phyloP scores from a whole-genome alignment of 345 rosid species.

The Corymbia maculata region DNA sequence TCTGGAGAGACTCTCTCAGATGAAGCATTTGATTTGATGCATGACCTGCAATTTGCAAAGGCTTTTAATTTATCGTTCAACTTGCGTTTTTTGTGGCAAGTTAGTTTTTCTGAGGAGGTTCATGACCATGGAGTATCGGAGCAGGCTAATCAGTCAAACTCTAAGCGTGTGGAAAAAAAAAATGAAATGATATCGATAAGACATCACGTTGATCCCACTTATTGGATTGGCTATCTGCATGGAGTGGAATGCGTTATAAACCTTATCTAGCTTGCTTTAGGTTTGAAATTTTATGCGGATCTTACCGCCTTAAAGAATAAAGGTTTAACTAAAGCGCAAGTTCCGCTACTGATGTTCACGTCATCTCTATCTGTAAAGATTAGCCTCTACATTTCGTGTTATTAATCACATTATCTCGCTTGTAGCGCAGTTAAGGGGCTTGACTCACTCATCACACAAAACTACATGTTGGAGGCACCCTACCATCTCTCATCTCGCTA shows the following conservation, averaged over 20 bases:
- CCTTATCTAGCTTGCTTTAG: not conserved
- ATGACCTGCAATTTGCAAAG: not conserved
- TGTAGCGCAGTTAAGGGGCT: constrained; percentile 77
- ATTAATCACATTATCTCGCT: not conserved
- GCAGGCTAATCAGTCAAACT: not conserved
- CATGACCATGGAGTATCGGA: not conserved
- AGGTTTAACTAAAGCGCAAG: not conserved
- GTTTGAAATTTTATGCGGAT: not conserved
- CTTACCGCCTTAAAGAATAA: not conserved
- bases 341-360: not conserved
- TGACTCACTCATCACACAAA: constrained; percentile 45
- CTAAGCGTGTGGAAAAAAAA: not conserved
- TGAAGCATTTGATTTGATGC: not conserved
- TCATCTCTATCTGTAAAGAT: not conserved
- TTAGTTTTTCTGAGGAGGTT: not conserved
- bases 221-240: not conserved
- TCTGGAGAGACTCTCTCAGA: not conserved
- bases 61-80: not conserved
- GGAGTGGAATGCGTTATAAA: not conserved
- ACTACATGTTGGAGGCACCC: too few species aligned
- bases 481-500: too few species aligned
- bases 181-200: not conserved
- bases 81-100: not conserved
- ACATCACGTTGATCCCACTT: too few species aligned
- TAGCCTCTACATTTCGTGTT: not conserved